Evolutionary conservation across 2,329 filamentous ascomycete genomes (phyloP).

Genomic region (Aspergillus sp.): DNA sequence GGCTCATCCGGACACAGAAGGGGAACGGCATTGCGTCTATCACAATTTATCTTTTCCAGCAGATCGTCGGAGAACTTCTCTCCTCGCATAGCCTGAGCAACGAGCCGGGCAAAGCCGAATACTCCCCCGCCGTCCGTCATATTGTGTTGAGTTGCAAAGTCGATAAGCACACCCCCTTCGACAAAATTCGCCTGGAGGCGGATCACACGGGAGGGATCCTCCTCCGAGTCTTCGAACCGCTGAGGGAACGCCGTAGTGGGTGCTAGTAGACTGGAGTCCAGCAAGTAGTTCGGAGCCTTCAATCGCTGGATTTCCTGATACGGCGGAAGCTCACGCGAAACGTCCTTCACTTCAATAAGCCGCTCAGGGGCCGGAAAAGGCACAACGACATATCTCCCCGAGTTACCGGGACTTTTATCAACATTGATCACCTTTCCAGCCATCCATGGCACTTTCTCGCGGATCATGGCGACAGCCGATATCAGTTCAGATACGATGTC

Average conservation of each 20-base stretch:
- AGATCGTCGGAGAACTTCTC: background rate
- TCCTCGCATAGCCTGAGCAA: slow-evolving; percentile 9
- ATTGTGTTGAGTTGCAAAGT: slow-evolving; percentile 20
- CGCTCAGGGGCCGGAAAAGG: background rate
- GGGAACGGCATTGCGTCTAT: slow-evolving; percentile 8
- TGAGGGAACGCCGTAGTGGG: slow-evolving; percentile 28
- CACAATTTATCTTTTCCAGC: slow-evolving; percentile 13
- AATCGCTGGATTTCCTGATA: background rate
- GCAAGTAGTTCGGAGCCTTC: slow-evolving; percentile 29
- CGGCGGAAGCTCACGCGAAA: background rate
- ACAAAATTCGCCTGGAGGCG: slow-evolving; percentile 24
- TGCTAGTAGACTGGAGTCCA: slow-evolving; percentile 30
- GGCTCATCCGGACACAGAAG: slow-evolving; percentile 12
- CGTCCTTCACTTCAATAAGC: background rate
- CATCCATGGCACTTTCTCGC: background rate
- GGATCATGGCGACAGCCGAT: background rate
- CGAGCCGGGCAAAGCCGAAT: slow-evolving; percentile 7
- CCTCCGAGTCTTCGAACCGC: slow-evolving; percentile 19
- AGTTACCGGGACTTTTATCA: background rate
- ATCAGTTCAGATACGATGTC: background rate
- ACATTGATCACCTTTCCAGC: background rate
- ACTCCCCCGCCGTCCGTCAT: slow-evolving; percentile 16
- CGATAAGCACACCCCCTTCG: slow-evolving; percentile 20
- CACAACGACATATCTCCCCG: background rate
- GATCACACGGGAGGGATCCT: slow-evolving; percentile 14